A percentile compares a stretch with the other conserved stretches of the same genome.
Conservation (phyloP, 257 asterid genomes). For the Phtheirospermum japonicum region DNA sequence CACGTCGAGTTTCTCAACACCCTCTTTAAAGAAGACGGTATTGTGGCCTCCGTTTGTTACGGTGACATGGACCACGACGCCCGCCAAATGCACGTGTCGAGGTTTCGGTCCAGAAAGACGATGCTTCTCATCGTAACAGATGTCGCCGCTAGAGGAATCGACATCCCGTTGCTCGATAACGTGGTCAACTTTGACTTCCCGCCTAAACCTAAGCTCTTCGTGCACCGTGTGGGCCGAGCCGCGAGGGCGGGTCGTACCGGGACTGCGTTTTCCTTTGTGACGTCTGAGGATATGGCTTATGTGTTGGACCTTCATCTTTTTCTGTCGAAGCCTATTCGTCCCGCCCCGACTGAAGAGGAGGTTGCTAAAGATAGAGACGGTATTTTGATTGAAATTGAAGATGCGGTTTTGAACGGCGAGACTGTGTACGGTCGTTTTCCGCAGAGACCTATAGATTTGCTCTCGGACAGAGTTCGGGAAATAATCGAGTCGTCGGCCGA, state of each 20-base stretch:
- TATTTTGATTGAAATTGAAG: slow-evolving; percentile 55
- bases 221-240: slow-evolving; percentile 98
- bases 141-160: slow-evolving; percentile 99
- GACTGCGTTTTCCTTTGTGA: slow-evolving; percentile 77
- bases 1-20: slow-evolving; percentile 79
- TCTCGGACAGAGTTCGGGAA: slow-evolving; percentile 87
- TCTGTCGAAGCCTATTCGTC: slow-evolving; percentile 81
- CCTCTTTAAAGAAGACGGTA: slow-evolving; percentile 72
- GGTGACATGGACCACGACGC: slow-evolving; percentile 99
- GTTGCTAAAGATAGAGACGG: slow-evolving; percentile 59
- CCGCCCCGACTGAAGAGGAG: slow-evolving; percentile 94
- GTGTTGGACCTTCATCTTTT: slow-evolving; percentile 92
- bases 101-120: slow-evolving; percentile 83
- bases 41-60: slow-evolving; percentile 85
- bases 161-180: slow-evolving; percentile 92
- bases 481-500: slow-evolving; percentile 70
- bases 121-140: slow-evolving; percentile 90
- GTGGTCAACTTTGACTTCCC: slow-evolving; percentile 93
- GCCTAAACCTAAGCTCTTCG: slow-evolving; percentile 87
- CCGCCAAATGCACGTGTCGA: slow-evolving; percentile 71
- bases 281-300: slow-evolving; percentile 84
- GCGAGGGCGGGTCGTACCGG: slow-evolving; percentile 99
- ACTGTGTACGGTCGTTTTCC: slow-evolving; percentile 93
- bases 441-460: slow-evolving; percentile 74
- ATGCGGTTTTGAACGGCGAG: slow-evolving; percentile 67